Conservation (phyloP, 2,329 filamentous ascomycete genomes). For the Paecilomyces fulvus region DNA sequence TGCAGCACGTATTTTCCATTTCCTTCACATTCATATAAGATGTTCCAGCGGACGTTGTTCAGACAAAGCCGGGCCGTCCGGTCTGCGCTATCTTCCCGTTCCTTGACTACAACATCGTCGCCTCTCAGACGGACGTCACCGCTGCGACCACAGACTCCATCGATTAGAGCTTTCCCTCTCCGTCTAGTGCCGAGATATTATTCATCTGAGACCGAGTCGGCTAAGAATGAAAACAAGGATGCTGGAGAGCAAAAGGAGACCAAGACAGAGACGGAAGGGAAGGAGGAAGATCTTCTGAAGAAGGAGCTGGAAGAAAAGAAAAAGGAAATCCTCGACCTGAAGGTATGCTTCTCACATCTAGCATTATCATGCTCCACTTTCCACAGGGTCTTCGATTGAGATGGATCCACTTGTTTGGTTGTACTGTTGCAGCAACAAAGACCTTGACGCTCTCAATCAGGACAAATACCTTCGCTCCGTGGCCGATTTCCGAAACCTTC, state of each 20-base stretch:
- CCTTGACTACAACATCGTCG: slow-evolving; percentile 23
- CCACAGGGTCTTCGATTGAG: background rate
- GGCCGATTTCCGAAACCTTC: slow-evolving; percentile 95
- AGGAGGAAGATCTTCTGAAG: slow-evolving; percentile 45
- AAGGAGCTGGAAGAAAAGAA: slow-evolving; percentile 65
- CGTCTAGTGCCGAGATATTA: slow-evolving; percentile 31
- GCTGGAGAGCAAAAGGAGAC: slow-evolving; percentile 19
- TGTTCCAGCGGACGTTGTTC: slow-evolving; percentile 36
- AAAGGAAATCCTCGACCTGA: slow-evolving; percentile 69
- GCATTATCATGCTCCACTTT: slow-evolving; percentile 2
- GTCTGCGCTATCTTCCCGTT: slow-evolving; percentile 25
- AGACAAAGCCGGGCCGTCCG: slow-evolving; percentile 33
- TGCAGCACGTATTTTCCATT: slow-evolving; percentile 1
- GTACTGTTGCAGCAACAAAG: background rate
- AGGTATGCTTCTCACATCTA: slow-evolving; percentile 49
- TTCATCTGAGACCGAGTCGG: slow-evolving; percentile 30
- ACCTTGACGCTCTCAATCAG: slow-evolving; percentile 39
- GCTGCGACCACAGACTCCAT: slow-evolving; percentile 20
- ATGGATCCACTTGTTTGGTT: background rate
- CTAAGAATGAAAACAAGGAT: slow-evolving; percentile 11
- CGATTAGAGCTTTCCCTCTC: slow-evolving; percentile 24
- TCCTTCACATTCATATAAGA: slow-evolving; percentile 12
- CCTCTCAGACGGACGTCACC: slow-evolving; percentile 26
- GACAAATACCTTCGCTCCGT: slow-evolving; percentile 91
- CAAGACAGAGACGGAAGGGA: slow-evolving; percentile 35